Conservation (phyloP, 495 filamentous ascomycete species). For the Trichoderma virens region DNA sequence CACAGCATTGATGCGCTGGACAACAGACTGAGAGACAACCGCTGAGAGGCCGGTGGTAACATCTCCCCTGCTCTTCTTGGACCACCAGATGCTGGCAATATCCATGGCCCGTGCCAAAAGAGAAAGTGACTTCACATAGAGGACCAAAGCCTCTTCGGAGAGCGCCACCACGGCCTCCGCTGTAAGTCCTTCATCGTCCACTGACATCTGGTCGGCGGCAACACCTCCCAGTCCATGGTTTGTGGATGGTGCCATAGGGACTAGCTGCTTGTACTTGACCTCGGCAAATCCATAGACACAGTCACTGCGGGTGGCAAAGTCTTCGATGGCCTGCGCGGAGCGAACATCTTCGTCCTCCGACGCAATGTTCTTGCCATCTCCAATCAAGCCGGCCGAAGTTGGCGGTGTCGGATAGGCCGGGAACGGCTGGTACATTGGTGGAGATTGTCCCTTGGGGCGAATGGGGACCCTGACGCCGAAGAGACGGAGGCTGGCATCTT, state of each 20-base stretch:
- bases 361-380: slow-evolving; percentile 53
- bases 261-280: slow-evolving; percentile 94
- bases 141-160: slow-evolving; percentile 88
- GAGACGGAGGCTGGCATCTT: slow-evolving; percentile 81
- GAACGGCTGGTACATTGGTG: slow-evolving; percentile 74
- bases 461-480: slow-evolving; percentile 67
- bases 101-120: slow-evolving; percentile 94
- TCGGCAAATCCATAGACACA: slow-evolving; percentile 96
- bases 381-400: slow-evolving; percentile 48
- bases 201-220: slow-evolving; percentile 36
- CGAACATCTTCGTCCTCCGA: slow-evolving; percentile 72
- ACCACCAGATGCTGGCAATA: slow-evolving; percentile 90
- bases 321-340: slow-evolving; percentile 75
- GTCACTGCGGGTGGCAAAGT: slow-evolving; percentile 83
- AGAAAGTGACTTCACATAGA: slow-evolving; percentile 89
- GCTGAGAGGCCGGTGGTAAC: slow-evolving; percentile 29
- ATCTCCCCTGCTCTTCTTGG: slow-evolving; percentile 63
- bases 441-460: slow-evolving; percentile 61
- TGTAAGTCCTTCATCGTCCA: slow-evolving; percentile 61
- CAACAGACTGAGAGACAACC: slow-evolving; percentile 45
- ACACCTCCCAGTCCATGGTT: slow-evolving; percentile 59
- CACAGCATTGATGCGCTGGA: slow-evolving; percentile 75
- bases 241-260: slow-evolving; percentile 75
- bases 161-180: slow-evolving; percentile 76
- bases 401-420: slow-evolving; percentile 70